Base-by-base conservation (phyloP, 2,329 filamentous ascomycete genomes). In the Canariomyces notabilis region DNA sequence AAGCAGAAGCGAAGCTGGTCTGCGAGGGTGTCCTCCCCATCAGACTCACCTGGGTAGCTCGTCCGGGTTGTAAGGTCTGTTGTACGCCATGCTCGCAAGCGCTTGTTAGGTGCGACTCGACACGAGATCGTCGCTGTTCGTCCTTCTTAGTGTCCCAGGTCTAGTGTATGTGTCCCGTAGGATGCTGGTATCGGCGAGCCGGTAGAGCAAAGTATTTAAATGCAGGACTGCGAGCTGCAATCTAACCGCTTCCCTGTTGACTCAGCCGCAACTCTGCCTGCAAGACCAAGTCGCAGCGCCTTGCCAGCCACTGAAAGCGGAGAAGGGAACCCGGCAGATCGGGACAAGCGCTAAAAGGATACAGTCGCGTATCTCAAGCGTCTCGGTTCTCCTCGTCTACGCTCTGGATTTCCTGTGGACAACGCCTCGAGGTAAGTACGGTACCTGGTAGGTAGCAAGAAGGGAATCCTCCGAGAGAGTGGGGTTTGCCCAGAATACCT, bases 51-150 rank as follows among this genome's bases (percentile, higher is more conserved):
- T 89, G 64, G 91, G 91, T 54, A 98, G 81, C 64, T 89, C 87
- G 73, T 98, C 91, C 26, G 90, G 90, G 67, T 98, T 95, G 73
- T 89, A 93, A 46, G 85, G 80, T 66, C 82, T 83, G 70, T 95
- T 95, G 76, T 97, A 97, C 46, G 91, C 91, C 91, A 97, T 97
- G 19, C 37, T 52, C 47, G 32, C 43, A 23, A 37, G 23, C 38
- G 33, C n/a, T 19, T 42, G 11, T 32, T 26, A 35, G 31, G 42
- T 23, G 37, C 44, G 35, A 41, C 39, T 41, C n/a, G 35, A 22
- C n/a, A 44, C 44, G 26, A 15, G 46, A 50, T 47, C 42, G 53
- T 47, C 44, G 41, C 36, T 42, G 19, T 44, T 40, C 14, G 46
- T 52, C 26, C 45, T 49, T 36, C 26, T 44, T 42, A 37, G 32